Evolutionary conservation across 768 basidiomycete genomes (phyloP).

Genomic region (Tricholoma sp.): DNA sequence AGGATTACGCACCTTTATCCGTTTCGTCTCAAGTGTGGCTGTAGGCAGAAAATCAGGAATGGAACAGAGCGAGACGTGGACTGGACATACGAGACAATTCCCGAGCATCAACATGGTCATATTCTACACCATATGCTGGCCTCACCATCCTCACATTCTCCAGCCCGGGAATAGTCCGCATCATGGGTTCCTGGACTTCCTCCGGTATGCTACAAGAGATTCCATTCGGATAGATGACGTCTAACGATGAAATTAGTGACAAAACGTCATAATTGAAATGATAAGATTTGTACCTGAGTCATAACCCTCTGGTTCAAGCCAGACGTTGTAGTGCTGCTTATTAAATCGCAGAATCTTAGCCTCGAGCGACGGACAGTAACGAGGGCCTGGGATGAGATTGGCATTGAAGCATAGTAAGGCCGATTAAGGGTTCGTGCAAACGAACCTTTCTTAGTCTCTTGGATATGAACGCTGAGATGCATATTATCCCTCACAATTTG

Average conservation of each 20-base stretch:
- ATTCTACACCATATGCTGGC: conserved; percentile 92
- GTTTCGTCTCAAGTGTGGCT: conserved; percentile 85
- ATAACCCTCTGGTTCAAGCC: conserved; percentile 92
- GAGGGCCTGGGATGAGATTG: conserved; percentile 50
- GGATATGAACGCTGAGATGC: conserved; percentile 77
- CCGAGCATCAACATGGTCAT: conserved; percentile 84
- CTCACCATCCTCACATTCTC: conserved; percentile 79
- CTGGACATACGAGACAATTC: conserved; percentile 62
- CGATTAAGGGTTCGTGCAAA: neutral
- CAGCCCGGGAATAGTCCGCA: conserved; percentile 79
- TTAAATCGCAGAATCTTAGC: conserved; percentile 81
- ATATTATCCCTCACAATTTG: conserved; percentile 69
- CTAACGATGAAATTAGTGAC: conserved; percentile 28
- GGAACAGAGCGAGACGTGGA: neutral
- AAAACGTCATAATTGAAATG: neutral
- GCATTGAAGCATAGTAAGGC: neutral
- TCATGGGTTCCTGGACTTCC: conserved; percentile 78
- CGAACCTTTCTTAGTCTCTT: conserved; percentile 80
- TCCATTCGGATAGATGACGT: conserved; percentile 87
- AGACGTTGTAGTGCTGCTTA: conserved; percentile 67
- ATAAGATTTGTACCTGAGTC: conserved; percentile 55
- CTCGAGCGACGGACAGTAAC: conserved; percentile 90
- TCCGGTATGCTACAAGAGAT: conserved; percentile 85
- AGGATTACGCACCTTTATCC: conserved; percentile 51
- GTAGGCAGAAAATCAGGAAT: neutral